These are phyloP conservation scores for Kwoniella botswanensis DNA, from an alignment of 768 basidiomycete species.

Conservation along the genomic window DNA sequence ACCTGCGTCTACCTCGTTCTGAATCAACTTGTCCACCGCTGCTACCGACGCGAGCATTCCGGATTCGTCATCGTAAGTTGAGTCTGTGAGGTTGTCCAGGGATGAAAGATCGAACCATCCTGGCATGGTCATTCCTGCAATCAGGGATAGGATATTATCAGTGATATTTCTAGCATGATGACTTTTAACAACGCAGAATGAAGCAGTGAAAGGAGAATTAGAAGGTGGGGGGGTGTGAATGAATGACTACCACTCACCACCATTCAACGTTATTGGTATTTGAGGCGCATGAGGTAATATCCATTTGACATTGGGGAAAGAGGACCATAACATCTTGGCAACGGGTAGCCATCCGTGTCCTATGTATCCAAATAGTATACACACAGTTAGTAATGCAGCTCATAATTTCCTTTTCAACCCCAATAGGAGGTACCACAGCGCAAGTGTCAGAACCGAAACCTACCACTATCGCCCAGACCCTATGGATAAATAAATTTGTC, in stretches of 20 bases:
- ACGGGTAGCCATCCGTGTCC: constrained; percentile 79
- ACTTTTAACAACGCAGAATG: no score
- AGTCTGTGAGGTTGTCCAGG: constrained; percentile 60
- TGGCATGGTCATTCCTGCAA: constrained; percentile 45
- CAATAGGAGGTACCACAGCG: constrained; percentile 56
- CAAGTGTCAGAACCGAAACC: constrained; percentile 6
- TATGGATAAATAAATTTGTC: constrained; percentile 9
- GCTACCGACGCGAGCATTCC: constrained; percentile 74
- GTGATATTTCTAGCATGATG: no score
- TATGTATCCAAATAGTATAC: constrained; percentile 40
- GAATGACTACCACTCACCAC: constrained; percentile 63
- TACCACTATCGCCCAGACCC: constrained; percentile 47
- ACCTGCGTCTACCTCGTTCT: constrained; percentile 73
- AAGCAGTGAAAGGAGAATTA: not conserved
- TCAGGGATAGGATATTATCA: no score
- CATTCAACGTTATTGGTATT: constrained; percentile 75
- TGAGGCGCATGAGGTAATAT: constrained; percentile 77
- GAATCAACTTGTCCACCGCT: constrained; percentile 71
- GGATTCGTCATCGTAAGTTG: constrained; percentile 69
- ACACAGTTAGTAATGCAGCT: no score
- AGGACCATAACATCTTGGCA: constrained; percentile 69
- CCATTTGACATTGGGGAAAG: constrained; percentile 82
- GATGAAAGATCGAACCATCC: constrained; percentile 77
- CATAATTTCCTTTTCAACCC: no score
- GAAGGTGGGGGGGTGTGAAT: not conserved